These are phyloP conservation scores for Myxozyma udenii DNA, from an alignment of 805 yeast genomes.

Conservation along the genomic window DNA sequence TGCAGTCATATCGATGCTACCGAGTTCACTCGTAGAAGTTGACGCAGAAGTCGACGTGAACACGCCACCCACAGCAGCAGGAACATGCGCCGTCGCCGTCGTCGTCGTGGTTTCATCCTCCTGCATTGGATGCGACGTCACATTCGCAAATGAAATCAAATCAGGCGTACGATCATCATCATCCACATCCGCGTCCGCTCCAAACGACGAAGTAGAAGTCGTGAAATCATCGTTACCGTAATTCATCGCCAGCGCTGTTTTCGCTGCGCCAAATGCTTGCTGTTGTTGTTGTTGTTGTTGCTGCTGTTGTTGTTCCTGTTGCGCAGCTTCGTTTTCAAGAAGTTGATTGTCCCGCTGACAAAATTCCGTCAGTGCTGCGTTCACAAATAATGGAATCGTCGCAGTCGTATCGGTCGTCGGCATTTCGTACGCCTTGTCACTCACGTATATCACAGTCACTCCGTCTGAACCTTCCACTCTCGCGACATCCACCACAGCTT, in stretches of 20 bases:
- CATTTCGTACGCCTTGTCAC: slow-evolving; percentile 11
- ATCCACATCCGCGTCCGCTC: neutral
- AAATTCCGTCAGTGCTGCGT: slow-evolving; percentile 10
- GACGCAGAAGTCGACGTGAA: neutral
- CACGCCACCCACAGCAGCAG: neutral
- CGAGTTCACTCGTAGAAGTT: no score
- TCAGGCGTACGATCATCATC: neutral
- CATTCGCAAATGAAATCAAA: neutral
- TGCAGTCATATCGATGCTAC: no score
- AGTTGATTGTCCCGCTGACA: slow-evolving; percentile 11
- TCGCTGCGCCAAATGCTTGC: no score
- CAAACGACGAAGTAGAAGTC: neutral
- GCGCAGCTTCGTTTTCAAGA: slow-evolving; percentile 12
- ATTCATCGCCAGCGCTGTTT: no score
- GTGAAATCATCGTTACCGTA: no score
- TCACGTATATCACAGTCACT: slow-evolving; percentile 24
- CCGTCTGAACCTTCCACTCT: slow-evolving; percentile 22
- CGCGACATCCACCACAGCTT: slow-evolving; percentile 18
- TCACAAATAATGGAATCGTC: neutral
- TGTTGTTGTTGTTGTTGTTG: slow-evolving; percentile 1
- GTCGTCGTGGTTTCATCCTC: neutral
- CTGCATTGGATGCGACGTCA: no score
- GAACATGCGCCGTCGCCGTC: neutral
- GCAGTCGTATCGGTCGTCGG: neutral
- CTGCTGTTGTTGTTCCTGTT: neutral